Conservation (phyloP, 371 early-diverging fungal genomes). For the Encephalitozoon hellem region DNA sequence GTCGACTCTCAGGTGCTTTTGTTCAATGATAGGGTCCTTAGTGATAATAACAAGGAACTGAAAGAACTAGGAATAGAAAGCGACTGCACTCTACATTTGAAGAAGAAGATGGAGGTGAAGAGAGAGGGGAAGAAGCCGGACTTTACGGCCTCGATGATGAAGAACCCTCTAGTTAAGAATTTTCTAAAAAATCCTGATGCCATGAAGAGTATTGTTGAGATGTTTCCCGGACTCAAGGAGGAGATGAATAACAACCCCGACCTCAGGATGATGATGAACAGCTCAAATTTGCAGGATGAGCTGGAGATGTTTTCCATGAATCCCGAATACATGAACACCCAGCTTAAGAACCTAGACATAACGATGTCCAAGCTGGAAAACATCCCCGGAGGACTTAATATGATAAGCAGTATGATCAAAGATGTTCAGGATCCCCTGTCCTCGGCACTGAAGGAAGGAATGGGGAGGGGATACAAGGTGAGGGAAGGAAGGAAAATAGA, state of each 20-base stretch:
- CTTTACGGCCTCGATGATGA: conserved; percentile 15
- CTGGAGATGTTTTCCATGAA: conserved; percentile 55
- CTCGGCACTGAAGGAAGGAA: not conserved
- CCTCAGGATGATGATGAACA: conserved; percentile 55
- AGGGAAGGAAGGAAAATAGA: conserved; percentile 43
- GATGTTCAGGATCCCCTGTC: conserved; percentile 56
- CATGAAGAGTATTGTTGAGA: conserved; percentile 56
- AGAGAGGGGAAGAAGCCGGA: not conserved
- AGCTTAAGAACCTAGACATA: conserved; percentile 60
- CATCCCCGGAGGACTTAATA: conserved; percentile 61
- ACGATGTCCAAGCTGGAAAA: conserved; percentile 61
- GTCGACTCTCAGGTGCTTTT: conserved; percentile 26
- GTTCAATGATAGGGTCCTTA: conserved; percentile 42
- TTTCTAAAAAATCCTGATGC: conserved; percentile 56
- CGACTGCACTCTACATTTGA: conserved; percentile 31
- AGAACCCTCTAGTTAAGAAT: conserved; percentile 55
- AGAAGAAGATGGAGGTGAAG: conserved; percentile 20
- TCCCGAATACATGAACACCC: conserved; percentile 59
- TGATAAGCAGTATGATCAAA: conserved; percentile 59
- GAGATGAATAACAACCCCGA: conserved; percentile 50
- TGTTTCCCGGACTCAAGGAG: conserved; percentile 58
- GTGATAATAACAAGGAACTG: conserved; percentile 40
- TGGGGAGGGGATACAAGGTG: conserved; percentile 3
- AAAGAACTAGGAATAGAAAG: conserved; percentile 33
- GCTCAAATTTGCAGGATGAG: conserved; percentile 55